phyloP scores from a whole-genome alignment of 129 eudicot species.

The Tanacetum coccineum region DNA sequence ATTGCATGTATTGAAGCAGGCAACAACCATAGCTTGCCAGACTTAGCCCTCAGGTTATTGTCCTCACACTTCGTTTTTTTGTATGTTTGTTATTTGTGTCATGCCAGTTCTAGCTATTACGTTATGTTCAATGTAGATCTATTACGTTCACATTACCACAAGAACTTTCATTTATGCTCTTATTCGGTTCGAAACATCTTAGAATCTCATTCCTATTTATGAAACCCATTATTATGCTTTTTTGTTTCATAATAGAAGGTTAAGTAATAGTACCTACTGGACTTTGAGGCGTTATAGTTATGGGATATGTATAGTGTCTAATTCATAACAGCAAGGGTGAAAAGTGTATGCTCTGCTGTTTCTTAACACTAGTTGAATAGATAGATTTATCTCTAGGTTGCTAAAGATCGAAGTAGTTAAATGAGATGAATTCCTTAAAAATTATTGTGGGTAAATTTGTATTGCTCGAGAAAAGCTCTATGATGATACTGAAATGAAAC shows the following conservation, averaged over 20 bases:
- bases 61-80: constrained; percentile 7
- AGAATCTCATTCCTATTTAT: constrained; percentile 14
- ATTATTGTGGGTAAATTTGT: neutral
- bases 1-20: constrained; percentile 89
- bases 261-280: constrained; percentile 24
- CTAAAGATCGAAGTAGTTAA: neutral
- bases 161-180: constrained; percentile 17
- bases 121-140: constrained; percentile 12
- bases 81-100: neutral
- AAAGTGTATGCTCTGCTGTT: neutral
- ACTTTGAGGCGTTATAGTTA: constrained; percentile 17
- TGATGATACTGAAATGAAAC: neutral
- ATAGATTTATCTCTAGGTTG: neutral
- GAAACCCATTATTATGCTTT: neutral
- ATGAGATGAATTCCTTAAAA: neutral
- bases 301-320: constrained; percentile 11
- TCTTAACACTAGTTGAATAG: neutral
- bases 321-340: neutral
- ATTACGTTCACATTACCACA: constrained; percentile 7
- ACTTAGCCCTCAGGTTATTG: constrained; percentile 79
- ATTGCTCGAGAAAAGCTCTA: too few relatives aligned
- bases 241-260: constrained; percentile 2
- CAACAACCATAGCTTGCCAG: constrained; percentile 66
- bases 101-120: constrained; percentile 5
- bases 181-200: constrained; percentile 11